Conservation (phyloP, 192 early-diverging fungal species). For the Mortierella hygrophila region DNA sequence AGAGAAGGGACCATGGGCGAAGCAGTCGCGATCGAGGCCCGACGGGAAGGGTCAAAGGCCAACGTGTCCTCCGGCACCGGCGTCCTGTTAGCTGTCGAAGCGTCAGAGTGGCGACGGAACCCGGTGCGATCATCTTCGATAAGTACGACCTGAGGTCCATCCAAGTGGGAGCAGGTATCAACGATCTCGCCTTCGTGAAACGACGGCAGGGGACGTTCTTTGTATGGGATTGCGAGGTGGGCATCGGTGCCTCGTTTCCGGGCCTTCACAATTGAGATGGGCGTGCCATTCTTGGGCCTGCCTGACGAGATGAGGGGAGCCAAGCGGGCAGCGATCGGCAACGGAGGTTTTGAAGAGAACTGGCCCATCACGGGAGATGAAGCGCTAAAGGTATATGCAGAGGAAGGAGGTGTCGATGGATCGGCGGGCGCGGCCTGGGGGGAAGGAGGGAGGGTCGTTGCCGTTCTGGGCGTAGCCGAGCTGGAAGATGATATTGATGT, state of each 20-base stretch:
- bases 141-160: background rate
- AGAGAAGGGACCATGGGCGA: slow-evolving; percentile 29
- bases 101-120: slow-evolving; percentile 37
- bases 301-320: slow-evolving; percentile 12
- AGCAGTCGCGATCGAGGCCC: slow-evolving; percentile 46
- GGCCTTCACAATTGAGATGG: background rate
- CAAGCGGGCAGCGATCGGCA: slow-evolving; percentile 25
- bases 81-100: background rate
- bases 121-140: background rate
- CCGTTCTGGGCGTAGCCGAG: background rate
- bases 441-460: background rate
- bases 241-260: background rate
- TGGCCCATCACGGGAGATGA: background rate
- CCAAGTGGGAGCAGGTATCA: slow-evolving; percentile 49
- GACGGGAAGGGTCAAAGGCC: slow-evolving; percentile 19
- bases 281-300: background rate
- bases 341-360: slow-evolving; percentile 17
- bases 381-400: background rate
- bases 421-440: background rate
- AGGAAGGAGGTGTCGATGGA: background rate
- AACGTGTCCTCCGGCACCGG: slow-evolving; percentile 25
- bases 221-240: slow-evolving; percentile 13
- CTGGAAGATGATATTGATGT: background rate
- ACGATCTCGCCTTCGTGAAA: slow-evolving; percentile 37
- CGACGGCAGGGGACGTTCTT: slow-evolving; percentile 23